Base-by-base conservation (phyloP, 768 basidiomycete species). In the Amanita pseudoporphyria region DNA sequence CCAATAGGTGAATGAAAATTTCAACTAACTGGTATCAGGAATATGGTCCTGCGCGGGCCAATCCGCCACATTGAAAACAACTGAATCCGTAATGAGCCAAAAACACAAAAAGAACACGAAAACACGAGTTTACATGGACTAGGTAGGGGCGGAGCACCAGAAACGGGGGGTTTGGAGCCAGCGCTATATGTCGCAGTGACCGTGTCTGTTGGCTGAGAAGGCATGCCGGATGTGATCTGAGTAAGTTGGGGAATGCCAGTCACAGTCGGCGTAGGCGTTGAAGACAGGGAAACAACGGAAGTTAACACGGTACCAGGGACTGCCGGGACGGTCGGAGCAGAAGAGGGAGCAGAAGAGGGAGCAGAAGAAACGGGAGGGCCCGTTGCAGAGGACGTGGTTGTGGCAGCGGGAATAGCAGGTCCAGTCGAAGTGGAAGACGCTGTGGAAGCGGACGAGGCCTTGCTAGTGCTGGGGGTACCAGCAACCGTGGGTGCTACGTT, bases 91-190 rank as follows among this genome's bases (percentile, higher is more conserved):
- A 12, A 44, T 45, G 5, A 35, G 35, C 1, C 19, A 28, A 21
- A 12, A 42, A 42, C n/a, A 16, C 12, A 21, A 30, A 12, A 9
- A 28, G 22, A 45, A n/a, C 18, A 40, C 32, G 18, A n/a, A 26
- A 46, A 52, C 44, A 53, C 22, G 33, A 30, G 2, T 74, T 52
- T 62, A 85, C 85, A 80, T n/a, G 72, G 61, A 0, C 74, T 68
- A 0, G 90, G 90, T 9, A 92, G 67, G 2, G 65, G 52, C 2
- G 85, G 84, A 1, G 78, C 90, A 52, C 84, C 83, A 28, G 76
- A 57, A 36, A 84, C 67, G 1, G 84, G 78, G 2, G 82, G 75
- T 0, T 71, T 70, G 24, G 81, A 76, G 1, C 87, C 87, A 36
- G 52, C 44, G 6, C 54, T 39, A 28, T 26, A 52, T 5, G 44